These are phyloP conservation scores for Eutrema yunnanense DNA, from an alignment of 345 rosid species.

Conservation along the genomic window DNA sequence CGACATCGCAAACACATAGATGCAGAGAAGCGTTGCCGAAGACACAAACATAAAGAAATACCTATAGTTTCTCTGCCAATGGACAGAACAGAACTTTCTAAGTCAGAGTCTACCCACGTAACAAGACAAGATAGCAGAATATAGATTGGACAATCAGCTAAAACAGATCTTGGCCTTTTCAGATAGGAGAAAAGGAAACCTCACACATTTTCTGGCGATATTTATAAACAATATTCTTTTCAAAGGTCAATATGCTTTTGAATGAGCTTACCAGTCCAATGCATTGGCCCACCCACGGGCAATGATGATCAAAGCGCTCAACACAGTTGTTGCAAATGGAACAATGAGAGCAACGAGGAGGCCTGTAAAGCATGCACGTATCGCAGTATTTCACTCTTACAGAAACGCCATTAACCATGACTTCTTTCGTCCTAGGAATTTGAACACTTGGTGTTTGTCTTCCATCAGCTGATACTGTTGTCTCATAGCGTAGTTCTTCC, in stretches of 20 bases:
- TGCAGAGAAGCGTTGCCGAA: conserved; percentile 88
- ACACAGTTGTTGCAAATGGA: conserved; percentile 43
- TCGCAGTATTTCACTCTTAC: conserved; percentile 92
- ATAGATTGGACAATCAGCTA: background rate
- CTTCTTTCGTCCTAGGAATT: conserved; percentile 88
- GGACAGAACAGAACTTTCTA: background rate
- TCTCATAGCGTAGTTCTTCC: conserved; percentile 66
- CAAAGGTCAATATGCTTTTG: background rate
- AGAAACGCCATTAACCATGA: conserved; percentile 66
- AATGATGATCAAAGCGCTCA: conserved; percentile 97
- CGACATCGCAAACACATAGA: conserved; percentile 81
- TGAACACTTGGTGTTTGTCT: conserved; percentile 88
- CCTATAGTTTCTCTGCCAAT: conserved; percentile 91
- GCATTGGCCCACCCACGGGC: conserved; percentile 99
- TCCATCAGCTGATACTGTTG: conserved; percentile 50
- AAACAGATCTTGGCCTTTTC: conserved; percentile 3
- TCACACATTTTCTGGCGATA: background rate
- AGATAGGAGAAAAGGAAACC: background rate
- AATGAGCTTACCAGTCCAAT: conserved; percentile 76
- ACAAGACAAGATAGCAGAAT: background rate
- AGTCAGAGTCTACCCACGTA: conserved; percentile 6
- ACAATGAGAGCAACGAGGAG: conserved; percentile 93
- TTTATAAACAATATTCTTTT: background rate
- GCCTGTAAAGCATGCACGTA: conserved; percentile 97
- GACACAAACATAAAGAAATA: conserved; percentile 97